A percentile compares a stretch with the other conserved stretches of the same genome.
Evolutionary conservation across 2,329 filamentous ascomycete species (phyloP).

Genomic region (Claviceps sp.): DNA sequence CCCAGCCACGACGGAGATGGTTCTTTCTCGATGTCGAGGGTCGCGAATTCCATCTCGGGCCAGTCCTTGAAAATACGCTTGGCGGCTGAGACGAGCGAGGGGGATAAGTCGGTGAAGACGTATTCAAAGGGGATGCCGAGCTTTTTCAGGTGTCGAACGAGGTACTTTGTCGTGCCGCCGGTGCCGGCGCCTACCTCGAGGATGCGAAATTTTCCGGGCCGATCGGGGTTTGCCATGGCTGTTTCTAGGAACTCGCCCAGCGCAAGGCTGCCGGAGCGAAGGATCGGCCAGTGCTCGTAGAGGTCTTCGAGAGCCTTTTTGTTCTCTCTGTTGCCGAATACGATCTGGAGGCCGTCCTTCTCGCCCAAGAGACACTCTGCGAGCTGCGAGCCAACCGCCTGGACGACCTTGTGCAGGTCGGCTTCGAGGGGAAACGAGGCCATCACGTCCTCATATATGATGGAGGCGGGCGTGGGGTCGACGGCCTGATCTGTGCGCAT

Average conservation of each 20-base stretch:
- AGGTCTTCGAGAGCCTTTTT: background rate
- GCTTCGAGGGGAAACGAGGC: background rate
- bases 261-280: background rate
- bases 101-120: conserved; percentile 26
- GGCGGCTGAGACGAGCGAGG: conserved; percentile 7
- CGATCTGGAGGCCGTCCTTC: background rate
- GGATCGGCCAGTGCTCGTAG: background rate
- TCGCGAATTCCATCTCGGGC: conserved; percentile 6
- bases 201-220: background rate
- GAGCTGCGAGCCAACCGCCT: background rate
- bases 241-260: background rate
- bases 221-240: background rate
- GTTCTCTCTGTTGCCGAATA: background rate
- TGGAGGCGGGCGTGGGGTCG: background rate
- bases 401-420: background rate
- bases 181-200: conserved; percentile 16
- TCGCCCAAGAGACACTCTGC: background rate
- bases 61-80: conserved; percentile 5
- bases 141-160: conserved; percentile 18
- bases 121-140: conserved; percentile 21
- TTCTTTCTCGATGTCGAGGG: conserved; percentile 10
- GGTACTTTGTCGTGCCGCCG: conserved; percentile 19
- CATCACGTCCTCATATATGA: background rate
- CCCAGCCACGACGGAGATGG: conserved; percentile 6
- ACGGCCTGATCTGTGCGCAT: background rate